A percentile compares a stretch with the other conserved stretches of the same genome.
Conservation (phyloP, 306 rosid genomes). For the Medicago arabica region DNA sequence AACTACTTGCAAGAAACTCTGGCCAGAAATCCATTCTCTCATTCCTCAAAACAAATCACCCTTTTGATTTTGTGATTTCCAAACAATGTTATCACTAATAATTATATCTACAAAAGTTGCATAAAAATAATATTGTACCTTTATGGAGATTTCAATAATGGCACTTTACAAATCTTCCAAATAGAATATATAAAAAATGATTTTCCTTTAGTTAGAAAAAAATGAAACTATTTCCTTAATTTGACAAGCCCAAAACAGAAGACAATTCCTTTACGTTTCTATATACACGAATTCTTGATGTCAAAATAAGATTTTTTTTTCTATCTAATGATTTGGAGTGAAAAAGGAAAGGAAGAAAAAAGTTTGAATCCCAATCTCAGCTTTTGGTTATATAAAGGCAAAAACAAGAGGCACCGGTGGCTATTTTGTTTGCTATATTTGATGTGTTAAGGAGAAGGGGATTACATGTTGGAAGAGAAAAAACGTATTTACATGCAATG, state of each 20-base stretch:
- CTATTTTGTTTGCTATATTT: constrained; percentile 19
- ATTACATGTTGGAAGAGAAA: too few relatives aligned
- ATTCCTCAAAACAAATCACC: constrained; percentile 37
- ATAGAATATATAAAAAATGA: not conserved
- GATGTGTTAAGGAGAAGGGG: constrained; percentile 7
- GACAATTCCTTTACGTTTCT: not conserved
- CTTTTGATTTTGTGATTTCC: not conserved
- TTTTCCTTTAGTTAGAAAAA: not conserved
- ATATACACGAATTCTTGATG: not conserved
- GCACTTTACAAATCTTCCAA: not conserved
- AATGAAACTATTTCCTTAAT: not conserved
- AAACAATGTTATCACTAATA: not conserved
- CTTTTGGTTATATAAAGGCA: constrained; percentile 15
- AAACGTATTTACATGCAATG: too few relatives aligned
- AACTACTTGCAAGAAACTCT: constrained; percentile 74
- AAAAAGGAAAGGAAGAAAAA: constrained; percentile 8
- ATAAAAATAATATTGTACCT: not conserved
- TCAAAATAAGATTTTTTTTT: not conserved
- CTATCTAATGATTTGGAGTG: not conserved
- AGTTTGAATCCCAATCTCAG: not conserved
- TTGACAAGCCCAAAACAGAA: constrained; percentile 9
- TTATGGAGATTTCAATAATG: not conserved
- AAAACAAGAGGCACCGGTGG: constrained; percentile 54
- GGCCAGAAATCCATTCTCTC: constrained; percentile 82
- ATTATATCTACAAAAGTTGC: not conserved